phyloP scores from a whole-genome alignment of 768 basidiomycete species.

The Pulveroboletus sp. region DNA sequence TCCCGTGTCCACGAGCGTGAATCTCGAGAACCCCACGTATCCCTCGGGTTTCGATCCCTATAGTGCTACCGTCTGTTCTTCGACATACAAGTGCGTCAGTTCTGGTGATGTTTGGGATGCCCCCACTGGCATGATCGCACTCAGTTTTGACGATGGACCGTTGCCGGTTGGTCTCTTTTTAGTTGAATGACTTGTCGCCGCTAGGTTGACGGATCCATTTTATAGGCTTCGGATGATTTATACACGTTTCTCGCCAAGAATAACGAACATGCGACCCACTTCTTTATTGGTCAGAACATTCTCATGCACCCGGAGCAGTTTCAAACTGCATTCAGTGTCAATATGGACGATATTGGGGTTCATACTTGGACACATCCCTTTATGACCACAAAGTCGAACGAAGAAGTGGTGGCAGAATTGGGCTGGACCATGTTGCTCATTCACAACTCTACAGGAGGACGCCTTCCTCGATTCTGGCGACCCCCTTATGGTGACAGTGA shows the following conservation, averaged over 20 bases:
- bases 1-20: conserved; percentile 40
- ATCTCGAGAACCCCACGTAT: conserved; percentile 34
- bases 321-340: conserved; percentile 41
- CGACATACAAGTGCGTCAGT: conserved; percentile 63
- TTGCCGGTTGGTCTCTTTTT: conserved; percentile 34
- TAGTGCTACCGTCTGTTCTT: conserved; percentile 63
- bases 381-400: conserved; percentile 74
- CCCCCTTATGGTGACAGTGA: conserved; percentile 87
- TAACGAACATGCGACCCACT: conserved; percentile 74
- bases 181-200: neutral
- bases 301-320: conserved; percentile 53
- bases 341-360: conserved; percentile 37
- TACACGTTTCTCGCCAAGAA: conserved; percentile 65
- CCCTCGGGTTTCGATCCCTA: conserved; percentile 36
- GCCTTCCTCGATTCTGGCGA: conserved; percentile 76
- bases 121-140: conserved; percentile 60
- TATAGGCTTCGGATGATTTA: conserved; percentile 42
- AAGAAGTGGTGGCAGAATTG: conserved; percentile 61
- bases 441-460: conserved; percentile 75
- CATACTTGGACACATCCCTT: conserved; percentile 68
- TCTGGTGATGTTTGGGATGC: conserved; percentile 71
- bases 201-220: neutral
- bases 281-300: conserved; percentile 84
- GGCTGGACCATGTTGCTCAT: conserved; percentile 82
- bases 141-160: conserved; percentile 82